Evolutionary conservation across 139 green algal genomes (phyloP).

Genomic region (Dunaliella sp.): DNA sequence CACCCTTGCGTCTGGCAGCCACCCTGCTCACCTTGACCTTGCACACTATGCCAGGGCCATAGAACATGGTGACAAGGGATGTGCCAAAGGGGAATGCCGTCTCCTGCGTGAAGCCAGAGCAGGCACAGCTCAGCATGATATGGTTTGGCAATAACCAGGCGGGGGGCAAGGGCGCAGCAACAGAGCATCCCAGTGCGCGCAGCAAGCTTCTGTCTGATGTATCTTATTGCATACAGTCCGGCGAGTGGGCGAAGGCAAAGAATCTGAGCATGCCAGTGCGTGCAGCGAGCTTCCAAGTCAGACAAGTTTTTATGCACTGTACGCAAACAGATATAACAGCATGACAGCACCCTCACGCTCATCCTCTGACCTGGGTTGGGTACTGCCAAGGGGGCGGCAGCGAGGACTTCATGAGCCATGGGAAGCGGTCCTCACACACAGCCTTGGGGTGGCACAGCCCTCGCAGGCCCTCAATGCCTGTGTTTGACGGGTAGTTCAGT

Average conservation of each 20-base stretch:
- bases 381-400: constrained; percentile 90
- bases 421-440: constrained; percentile 79
- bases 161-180: not conserved
- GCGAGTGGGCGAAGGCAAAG: no score
- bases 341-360: no score
- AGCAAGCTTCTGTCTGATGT: no score
- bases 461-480: constrained; percentile 91
- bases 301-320: no score
- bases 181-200: no score
- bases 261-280: no score
- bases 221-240: no score
- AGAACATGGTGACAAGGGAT: constrained; percentile 86
- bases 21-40: constrained; percentile 15
- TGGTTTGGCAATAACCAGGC: not conserved
- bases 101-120: not conserved
- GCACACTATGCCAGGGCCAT: constrained; percentile 53
- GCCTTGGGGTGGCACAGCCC: constrained; percentile 85
- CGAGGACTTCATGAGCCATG: constrained; percentile 79
- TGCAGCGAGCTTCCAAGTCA: no score
- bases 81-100: constrained; percentile 73
- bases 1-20: not conserved
- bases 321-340: no score
- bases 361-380: constrained; percentile 42
- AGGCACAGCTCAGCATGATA: not conserved
- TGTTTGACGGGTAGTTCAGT: no score